Evolutionary conservation across 2,329 filamentous ascomycete species (phyloP).

Genomic region (Aspergillus floridensis): DNA sequence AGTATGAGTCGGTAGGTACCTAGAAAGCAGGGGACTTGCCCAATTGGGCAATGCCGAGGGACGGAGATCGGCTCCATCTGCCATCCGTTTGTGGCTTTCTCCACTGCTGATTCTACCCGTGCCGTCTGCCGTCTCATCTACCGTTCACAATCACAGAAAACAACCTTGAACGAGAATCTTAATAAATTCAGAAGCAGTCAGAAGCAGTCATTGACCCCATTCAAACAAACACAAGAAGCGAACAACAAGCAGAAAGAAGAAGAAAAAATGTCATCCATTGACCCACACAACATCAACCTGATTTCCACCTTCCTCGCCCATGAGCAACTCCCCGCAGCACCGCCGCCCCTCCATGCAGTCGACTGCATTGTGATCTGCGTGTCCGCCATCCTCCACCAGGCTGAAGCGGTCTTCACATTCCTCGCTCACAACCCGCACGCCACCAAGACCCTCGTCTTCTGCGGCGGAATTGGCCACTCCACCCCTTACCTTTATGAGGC

Average conservation of each 20-base stretch:
- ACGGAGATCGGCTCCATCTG: background rate
- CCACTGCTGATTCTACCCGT: too few relatives aligned
- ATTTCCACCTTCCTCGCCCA: slow-evolving; percentile 31
- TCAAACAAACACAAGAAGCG: background rate
- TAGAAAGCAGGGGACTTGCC: too few relatives aligned
- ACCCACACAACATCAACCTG: slow-evolving; percentile 29
- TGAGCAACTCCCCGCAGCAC: slow-evolving; percentile 21
- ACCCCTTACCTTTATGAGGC: slow-evolving; percentile 45
- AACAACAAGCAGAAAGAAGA: background rate
- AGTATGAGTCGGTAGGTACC: too few relatives aligned
- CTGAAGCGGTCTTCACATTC: slow-evolving; percentile 35
- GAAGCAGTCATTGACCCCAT: too few relatives aligned
- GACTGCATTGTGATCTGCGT: slow-evolving; percentile 44
- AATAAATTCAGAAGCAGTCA: too few relatives aligned
- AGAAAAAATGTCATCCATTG: background rate
- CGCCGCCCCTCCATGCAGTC: slow-evolving; percentile 19
- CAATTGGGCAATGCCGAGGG: background rate
- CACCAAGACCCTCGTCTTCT: slow-evolving; percentile 40
- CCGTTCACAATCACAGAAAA: too few relatives aligned
- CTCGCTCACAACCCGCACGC: slow-evolving; percentile 30
- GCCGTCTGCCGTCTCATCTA: too few relatives aligned
- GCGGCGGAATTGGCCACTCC: slow-evolving; percentile 48
- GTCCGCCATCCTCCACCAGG: slow-evolving; percentile 38
- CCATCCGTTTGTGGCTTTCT: background rate
- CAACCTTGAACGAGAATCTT: too few relatives aligned